Evolutionary conservation across 345 rosid genomes (phyloP).

Genomic region (Gossypium ekmanianum): DNA sequence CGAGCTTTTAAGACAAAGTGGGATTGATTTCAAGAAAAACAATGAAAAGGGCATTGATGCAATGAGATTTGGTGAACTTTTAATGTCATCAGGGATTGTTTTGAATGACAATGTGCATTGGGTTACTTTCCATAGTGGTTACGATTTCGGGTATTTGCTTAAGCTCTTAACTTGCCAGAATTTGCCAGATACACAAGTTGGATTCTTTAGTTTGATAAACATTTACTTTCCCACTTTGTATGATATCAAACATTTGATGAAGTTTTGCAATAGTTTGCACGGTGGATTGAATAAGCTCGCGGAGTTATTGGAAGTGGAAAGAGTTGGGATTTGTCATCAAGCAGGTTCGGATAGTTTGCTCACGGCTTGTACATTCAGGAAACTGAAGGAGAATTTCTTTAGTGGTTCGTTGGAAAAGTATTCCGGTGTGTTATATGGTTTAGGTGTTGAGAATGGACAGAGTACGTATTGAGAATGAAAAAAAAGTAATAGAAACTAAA

Average conservation of each 20-base stretch:
- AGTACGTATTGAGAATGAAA: constrained; percentile 24
- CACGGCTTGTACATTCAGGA: constrained; percentile 77
- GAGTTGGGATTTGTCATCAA: constrained; percentile 40
- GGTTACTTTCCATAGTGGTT: constrained; percentile 96
- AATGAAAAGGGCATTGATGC: constrained; percentile 63
- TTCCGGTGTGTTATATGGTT: constrained; percentile 86
- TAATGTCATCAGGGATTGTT: constrained; percentile 87
- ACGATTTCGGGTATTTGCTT: constrained; percentile 27
- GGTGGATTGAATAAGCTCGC: constrained; percentile 91
- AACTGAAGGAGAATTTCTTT: constrained; percentile 79
- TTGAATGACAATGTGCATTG: constrained; percentile 71
- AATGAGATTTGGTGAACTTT: constrained; percentile 58
- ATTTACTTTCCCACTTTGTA: constrained; percentile 70
- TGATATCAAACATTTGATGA: constrained; percentile 84
- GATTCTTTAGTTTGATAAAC: constrained; percentile 46
- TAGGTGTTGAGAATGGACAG: constrained; percentile 46
- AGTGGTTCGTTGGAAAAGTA: constrained; percentile 64
- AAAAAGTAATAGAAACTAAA: not conserved
- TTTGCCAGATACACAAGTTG: constrained; percentile 41
- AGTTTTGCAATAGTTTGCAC: constrained; percentile 81
- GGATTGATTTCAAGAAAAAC: constrained; percentile 66
- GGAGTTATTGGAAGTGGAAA: constrained; percentile 69
- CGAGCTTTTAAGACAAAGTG: constrained; percentile 69
- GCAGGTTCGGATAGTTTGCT: constrained; percentile 96
- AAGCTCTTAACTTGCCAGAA: constrained; percentile 71